Percentiles rank a stretch among this genome's conserved stretches.
phyloP scores from a whole-genome alignment of 495 filamentous ascomycete species.

The Aspergillus wentii region DNA sequence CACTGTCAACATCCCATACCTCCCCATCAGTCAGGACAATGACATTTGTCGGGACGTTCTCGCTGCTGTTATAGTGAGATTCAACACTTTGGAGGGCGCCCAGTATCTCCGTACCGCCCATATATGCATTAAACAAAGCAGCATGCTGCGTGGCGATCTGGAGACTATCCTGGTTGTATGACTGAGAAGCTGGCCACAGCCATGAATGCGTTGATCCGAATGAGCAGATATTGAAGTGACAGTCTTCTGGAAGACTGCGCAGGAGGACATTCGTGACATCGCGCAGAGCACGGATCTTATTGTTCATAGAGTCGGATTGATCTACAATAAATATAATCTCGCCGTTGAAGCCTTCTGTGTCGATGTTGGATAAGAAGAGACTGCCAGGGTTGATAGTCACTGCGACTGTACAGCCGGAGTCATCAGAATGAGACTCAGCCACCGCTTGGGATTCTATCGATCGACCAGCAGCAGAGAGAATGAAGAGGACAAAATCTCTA shows the following conservation, averaged over 20 bases:
- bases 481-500: conserved; percentile 11
- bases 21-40: conserved; percentile 21
- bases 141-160: conserved; percentile 2
- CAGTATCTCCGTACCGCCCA: conserved; percentile 11
- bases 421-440: conserved; percentile 1
- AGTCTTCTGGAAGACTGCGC: conserved; percentile 4
- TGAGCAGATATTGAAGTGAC: conserved; percentile 8
- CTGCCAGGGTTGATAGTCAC: conserved; percentile 6
- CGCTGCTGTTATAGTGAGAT: background rate
- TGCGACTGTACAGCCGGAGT: conserved; percentile 2
- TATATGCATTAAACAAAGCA: conserved; percentile 2
- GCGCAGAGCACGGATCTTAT: conserved; percentile 8
- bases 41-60: conserved; percentile 8
- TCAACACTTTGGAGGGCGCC: conserved; percentile 5
- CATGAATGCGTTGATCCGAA: conserved; percentile 6
- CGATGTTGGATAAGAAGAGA: conserved; percentile 4
- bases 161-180: conserved; percentile 4
- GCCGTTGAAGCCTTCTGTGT: conserved; percentile 6
- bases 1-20: conserved; percentile 10
- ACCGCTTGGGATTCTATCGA: conserved; percentile 5
- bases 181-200: conserved; percentile 5
- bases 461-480: conserved; percentile 4
- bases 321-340: conserved; percentile 24
- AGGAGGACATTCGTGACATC: conserved; percentile 7
- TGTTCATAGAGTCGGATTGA: conserved; percentile 16